Conservation (phyloP, 176 grass and related monocot species). For the Dactylis glomerata region DNA sequence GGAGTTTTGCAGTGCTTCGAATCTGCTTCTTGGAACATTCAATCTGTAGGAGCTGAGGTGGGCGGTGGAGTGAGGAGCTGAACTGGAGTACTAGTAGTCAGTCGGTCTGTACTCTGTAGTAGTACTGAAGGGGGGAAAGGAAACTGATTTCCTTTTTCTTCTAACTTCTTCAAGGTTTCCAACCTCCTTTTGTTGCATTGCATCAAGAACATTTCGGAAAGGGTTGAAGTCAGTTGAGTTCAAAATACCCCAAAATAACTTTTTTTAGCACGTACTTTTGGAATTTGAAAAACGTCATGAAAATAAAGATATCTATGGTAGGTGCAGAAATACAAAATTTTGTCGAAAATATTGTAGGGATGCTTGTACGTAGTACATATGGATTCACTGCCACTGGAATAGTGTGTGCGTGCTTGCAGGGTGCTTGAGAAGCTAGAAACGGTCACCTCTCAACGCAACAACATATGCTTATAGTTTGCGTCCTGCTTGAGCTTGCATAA, state of each 20-base stretch:
- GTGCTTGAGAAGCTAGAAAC: conserved; percentile 22
- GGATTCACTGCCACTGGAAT: no score
- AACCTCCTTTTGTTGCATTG: background rate
- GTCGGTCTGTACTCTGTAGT: background rate
- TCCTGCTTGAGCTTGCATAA: background rate
- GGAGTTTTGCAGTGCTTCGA: background rate
- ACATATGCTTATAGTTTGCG: background rate
- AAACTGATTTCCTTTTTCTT: background rate
- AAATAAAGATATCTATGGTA: no score
- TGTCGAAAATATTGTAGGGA: background rate
- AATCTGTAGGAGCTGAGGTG: background rate
- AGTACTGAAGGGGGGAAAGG: background rate
- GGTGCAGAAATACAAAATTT: no score
- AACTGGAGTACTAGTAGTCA: background rate
- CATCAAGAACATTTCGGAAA: background rate
- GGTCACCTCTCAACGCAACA: background rate
- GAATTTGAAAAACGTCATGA: no score
- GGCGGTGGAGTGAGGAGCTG: background rate
- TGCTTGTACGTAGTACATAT: background rate
- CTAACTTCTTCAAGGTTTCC: background rate
- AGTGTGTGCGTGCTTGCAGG: background rate
- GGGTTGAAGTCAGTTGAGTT: background rate
- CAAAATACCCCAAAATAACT: background rate
- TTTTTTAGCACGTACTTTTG: background rate
- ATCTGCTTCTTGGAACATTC: background rate